Conservation (phyloP, 2,329 filamentous ascomycete species). For the Penicillium italicum region DNA sequence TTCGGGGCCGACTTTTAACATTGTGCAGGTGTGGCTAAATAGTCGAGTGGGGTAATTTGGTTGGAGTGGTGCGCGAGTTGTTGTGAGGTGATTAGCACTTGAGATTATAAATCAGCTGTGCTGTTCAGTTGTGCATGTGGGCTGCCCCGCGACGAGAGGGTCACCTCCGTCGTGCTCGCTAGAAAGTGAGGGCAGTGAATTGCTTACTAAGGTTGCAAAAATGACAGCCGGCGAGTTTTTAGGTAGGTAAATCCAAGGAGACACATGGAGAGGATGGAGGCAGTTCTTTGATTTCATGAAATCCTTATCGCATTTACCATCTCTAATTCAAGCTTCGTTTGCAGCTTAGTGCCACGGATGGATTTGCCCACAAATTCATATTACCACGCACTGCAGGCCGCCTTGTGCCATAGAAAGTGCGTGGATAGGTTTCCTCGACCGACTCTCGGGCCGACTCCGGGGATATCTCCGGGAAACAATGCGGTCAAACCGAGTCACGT, state of each 20-base stretch:
- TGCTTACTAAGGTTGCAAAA: slow-evolving; percentile 8
- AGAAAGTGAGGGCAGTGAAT: background rate
- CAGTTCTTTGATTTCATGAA: background rate
- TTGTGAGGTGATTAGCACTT: background rate
- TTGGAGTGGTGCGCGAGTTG: background rate
- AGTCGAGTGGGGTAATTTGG: slow-evolving; percentile 1
- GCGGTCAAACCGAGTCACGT: background rate
- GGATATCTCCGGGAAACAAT: background rate
- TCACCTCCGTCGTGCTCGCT: background rate
- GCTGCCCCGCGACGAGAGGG: slow-evolving; percentile 2
- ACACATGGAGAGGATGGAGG: slow-evolving; percentile 7
- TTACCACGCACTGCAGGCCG: background rate
- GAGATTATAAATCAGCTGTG: slow-evolving; percentile 6
- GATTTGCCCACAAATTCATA: background rate
- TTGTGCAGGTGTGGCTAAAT: slow-evolving; percentile 23
- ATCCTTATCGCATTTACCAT: slow-evolving; percentile 2
- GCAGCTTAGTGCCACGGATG: background rate
- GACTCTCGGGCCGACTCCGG: slow-evolving; percentile 1
- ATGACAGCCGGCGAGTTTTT: background rate
- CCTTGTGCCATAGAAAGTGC: background rate
- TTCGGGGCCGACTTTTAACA: slow-evolving; percentile 26
- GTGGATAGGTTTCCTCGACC: background rate
- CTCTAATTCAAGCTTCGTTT: background rate
- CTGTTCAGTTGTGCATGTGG: background rate
- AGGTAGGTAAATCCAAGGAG: background rate